Evolutionary conservation across 257 asterid species (phyloP), one percentile per base, ranked within the genome.

Genomic region (Nicotiana tabacum): DNA sequence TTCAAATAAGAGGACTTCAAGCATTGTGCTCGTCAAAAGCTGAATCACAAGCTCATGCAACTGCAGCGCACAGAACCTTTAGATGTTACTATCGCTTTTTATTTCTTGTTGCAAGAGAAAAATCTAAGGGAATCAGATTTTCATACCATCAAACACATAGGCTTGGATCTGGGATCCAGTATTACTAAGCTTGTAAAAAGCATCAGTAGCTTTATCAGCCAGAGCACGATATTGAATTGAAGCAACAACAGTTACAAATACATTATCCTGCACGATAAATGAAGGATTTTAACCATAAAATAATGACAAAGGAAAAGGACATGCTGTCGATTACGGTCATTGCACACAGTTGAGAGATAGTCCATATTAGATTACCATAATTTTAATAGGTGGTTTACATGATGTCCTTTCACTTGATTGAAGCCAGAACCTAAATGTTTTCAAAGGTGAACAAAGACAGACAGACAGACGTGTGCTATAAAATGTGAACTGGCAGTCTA

Each of bases 231-330:
- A 94, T 80, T 94, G 98, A 76, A 92, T 85, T 13, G 98, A 94
- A 82, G 97, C 98, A 84, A 92, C 97, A 56, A 94, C 97, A 77
- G 86, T 94, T 24, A 94, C 97, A 83, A 94, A 94, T 17, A 94
- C 98, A 82, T 92, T 94, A 76, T 94, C 98, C 97, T 92, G 92
- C 69, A 85, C 13, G 21, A 37, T 27, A 83, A 37, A 64, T 62
- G 51, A 56, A 13, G 35, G 21, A 37, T 76, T 27, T 76, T 51
- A 51, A 37, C 27, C 55, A 58, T 51, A 51, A 51, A 76, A 76
- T 74, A 43, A 51, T 8, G 80, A 51, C 80, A 76, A 33, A 30
- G 39, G 79, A 17, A 32, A 77, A 55, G 53, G 69, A 12, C 56
- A 2, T 56, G 81, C 39, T 2, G 8, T 35, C 32, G 3, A 48